phyloP scores from a whole-genome alignment of 768 basidiomycete genomes.

The Tubosaeta sp. region DNA sequence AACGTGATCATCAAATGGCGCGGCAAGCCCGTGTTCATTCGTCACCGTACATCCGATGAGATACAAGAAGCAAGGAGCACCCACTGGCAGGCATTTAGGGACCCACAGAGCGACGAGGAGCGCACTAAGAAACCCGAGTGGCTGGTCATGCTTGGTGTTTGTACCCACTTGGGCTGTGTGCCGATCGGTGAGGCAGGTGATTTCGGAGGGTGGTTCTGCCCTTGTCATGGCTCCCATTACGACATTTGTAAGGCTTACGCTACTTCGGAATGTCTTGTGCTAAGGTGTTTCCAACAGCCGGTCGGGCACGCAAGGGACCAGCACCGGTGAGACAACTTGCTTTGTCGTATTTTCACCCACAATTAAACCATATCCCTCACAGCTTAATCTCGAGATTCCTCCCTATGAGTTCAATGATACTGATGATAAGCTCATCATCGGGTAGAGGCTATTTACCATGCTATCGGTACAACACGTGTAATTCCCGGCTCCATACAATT shows the following conservation, averaged over 20 bases:
- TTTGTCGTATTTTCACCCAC: background rate
- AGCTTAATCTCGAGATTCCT: slow-evolving; percentile 95
- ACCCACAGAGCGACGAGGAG: slow-evolving; percentile 87
- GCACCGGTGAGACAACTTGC: slow-evolving; percentile 67
- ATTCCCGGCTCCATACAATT: slow-evolving; percentile 19
- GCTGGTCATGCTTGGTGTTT: slow-evolving; percentile 89
- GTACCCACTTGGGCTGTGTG: slow-evolving; percentile 98
- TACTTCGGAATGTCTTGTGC: background rate
- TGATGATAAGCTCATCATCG: slow-evolving; percentile 83
- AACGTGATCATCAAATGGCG: slow-evolving; percentile 99
- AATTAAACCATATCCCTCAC: slow-evolving; percentile 9
- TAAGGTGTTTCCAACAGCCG: slow-evolving; percentile 48
- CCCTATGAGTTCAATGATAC: slow-evolving; percentile 83
- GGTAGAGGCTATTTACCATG: slow-evolving; percentile 39
- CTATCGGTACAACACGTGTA: slow-evolving; percentile 17
- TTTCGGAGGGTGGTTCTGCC: slow-evolving; percentile 99
- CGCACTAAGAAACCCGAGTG: slow-evolving; percentile 95
- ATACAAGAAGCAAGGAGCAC: slow-evolving; percentile 85
- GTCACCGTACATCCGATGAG: slow-evolving; percentile 89
- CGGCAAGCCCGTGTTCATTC: slow-evolving; percentile 99
- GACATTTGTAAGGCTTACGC: slow-evolving; percentile 71
- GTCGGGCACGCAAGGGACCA: slow-evolving; percentile 93
- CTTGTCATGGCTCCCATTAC: slow-evolving; percentile 98
- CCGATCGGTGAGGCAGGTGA: slow-evolving; percentile 98
- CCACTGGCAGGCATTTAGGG: slow-evolving; percentile 85